Evolutionary conservation across 371 early-diverging fungal genomes (phyloP), one percentile per base, ranked within the genome.

Genomic region (Dichotomocladium elegans): DNA sequence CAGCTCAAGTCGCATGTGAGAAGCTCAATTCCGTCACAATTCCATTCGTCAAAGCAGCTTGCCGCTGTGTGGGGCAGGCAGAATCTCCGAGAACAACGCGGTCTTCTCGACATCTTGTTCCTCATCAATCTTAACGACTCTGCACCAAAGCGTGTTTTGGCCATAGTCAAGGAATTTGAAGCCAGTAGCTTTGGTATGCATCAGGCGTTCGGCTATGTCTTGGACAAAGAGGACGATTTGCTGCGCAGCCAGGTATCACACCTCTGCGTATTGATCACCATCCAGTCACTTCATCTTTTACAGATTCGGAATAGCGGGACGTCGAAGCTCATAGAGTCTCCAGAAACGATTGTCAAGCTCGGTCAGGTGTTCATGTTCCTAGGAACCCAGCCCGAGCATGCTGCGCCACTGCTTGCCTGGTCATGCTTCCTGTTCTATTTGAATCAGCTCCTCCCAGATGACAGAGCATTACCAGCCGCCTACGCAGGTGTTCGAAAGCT

Each of bases 371-470:
- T 51, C 1, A 31, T 52, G 9, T 68, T 53, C 29, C 43, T 76
- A 35, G 77, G 74, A 1, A 48, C 56, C 21, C 51, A 41, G 21
- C 24, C 19, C 11, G 53, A 59, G 26, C 72, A 73, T 35, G 47
- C 74, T 14, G 55, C 57, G 9, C 60, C 68, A 15, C 47, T 77
- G 25, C 43, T 77, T n/a, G 63, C 69, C 11, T 77, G 77, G 77
- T 70, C 77, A 1, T 68, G 56, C 30, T 59, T 77, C 29, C 57
- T 77, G 5, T 46, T 50, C 22, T 47, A 47, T 41, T 17, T 68
- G 2, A 55, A 66, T 22, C 25, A 30, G n/a, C 41, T 58, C 3
- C 15, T 58, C 1, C 22, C 43, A 15, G 54, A 25, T 9, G 53
- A 56, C 2, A 24, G 26, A 3, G 5, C 44, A 17, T 48, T 44